Base-by-base conservation (phyloP, 495 filamentous ascomycete genomes). In the Lineolata rhizophorae region DNA sequence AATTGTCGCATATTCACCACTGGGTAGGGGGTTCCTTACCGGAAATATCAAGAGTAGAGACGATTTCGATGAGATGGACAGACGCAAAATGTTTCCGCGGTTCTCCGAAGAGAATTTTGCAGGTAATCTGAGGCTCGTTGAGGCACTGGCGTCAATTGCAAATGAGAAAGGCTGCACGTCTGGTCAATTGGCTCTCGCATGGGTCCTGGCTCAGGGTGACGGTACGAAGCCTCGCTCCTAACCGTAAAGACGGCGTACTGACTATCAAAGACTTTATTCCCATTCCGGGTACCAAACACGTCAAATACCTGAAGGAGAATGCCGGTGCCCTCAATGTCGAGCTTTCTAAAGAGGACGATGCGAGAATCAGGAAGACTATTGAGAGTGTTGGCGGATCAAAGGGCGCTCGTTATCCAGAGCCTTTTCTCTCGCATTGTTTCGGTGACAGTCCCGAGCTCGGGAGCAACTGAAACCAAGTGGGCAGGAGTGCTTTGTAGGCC, bases 131-230 rank as follows among this genome's bases (percentile, higher is more conserved):
- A 43, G 51, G 37, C 35, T 70, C 4, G 55, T 67, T 0, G 47
- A 56, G 1, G 43, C 42, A 28, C 43, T 71, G 8, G 24, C 38
- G 25, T 45, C 25, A 3, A 36, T 72, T 5, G 68, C 67, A 0
- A 43, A 54, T 20, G 40, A 36, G 16, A 70, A 67, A 47, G 49
- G 52, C 6, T 47, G 49, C 15, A 67, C 61, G 0, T 18, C 52
- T 1, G 45, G 54, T 5, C 65, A 72, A 38, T 40, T 72, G 29
- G 51, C 57, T 4, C 41, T 74, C 20, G 67, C 65, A 1, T 75
- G 67, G 68, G 22, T 74, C 34, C 35, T 76, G 33, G 51, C 49
- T 17, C 68, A 72, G 40, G 69, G 70, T n/a, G n/a, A n/a, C n/a
- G n/a, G n/a, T n/a, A n/a, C n/a, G n/a, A n/a, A n/a, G n/a, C n/a